Conservation (phyloP, 2,329 filamentous ascomycete genomes). For the Cladosporium sp. region DNA sequence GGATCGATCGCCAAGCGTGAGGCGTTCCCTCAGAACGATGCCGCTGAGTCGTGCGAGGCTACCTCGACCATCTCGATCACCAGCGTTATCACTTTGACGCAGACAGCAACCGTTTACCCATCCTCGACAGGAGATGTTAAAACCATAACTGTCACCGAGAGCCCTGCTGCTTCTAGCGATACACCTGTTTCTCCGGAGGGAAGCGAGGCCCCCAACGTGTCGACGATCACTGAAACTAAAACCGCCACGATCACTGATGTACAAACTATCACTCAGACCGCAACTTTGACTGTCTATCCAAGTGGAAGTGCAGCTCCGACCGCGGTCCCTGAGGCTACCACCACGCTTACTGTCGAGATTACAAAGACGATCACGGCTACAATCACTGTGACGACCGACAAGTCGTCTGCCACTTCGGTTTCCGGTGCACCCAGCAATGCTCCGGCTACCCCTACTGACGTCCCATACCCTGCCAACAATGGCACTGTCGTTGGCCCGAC, state of each 20-base stretch:
- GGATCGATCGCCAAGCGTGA: conserved; percentile 50
- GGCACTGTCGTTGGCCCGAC: conserved; percentile 9
- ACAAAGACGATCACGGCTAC: conserved; percentile 1
- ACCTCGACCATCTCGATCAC: conserved; percentile 14
- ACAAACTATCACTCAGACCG: conserved; percentile 10
- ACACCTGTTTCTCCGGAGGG: conserved; percentile 1
- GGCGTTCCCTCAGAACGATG: conserved; percentile 18
- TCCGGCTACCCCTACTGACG: neutral
- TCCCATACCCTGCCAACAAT: conserved; percentile 16
- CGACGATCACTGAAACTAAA: conserved; percentile 23
- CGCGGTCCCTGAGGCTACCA: neutral
- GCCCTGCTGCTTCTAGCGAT: conserved; percentile 5
- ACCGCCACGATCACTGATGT: conserved; percentile 23
- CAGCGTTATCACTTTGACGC: conserved; percentile 11
- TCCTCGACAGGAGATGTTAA: neutral
- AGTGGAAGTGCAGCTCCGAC: conserved; percentile 4
- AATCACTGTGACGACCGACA: conserved; percentile 6
- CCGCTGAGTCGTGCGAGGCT: conserved; percentile 10
- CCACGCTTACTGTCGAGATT: conserved; percentile 4
- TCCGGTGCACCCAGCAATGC: neutral
- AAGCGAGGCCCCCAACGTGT: neutral
- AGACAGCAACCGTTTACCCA: conserved; percentile 9
- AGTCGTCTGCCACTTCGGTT: neutral
- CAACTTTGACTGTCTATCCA: conserved; percentile 10
- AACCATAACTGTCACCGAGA: conserved; percentile 24